These are phyloP conservation scores for Nasturtium officinale DNA, from an alignment of 345 rosid species.

Conservation along the genomic window DNA sequence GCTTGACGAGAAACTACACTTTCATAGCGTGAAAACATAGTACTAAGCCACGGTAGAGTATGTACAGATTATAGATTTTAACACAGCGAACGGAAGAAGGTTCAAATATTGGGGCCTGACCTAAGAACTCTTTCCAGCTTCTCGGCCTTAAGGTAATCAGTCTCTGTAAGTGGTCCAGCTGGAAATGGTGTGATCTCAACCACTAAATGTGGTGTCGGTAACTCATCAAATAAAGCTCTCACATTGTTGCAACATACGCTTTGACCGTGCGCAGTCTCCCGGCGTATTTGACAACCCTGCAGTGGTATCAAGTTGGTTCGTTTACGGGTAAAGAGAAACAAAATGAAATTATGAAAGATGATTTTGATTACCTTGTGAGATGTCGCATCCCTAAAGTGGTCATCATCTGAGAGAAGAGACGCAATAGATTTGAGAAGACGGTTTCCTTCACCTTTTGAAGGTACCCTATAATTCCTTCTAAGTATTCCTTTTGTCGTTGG, in stretches of 20 bases:
- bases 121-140: constrained; percentile 84
- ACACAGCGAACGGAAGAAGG: constrained; percentile 15
- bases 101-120: constrained; percentile 69
- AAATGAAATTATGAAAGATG: neutral
- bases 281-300: constrained; percentile 94
- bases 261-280: constrained; percentile 95
- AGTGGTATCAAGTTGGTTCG: neutral
- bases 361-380: constrained; percentile 75
- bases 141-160: constrained; percentile 89
- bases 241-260: constrained; percentile 98
- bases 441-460: constrained; percentile 81
- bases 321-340: neutral
- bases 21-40: constrained; percentile 5
- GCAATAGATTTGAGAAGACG: constrained; percentile 86
- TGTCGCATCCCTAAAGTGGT: constrained; percentile 81
- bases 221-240: constrained; percentile 92
- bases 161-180: constrained; percentile 75
- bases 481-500: constrained; percentile 93
- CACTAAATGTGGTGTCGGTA: constrained; percentile 84
- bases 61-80: constrained; percentile 50
- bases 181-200: constrained; percentile 91
- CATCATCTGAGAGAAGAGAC: constrained; percentile 83
- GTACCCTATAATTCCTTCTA: constrained; percentile 80
- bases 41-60: constrained; percentile 27
- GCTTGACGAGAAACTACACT: neutral